Evolutionary conservation across 306 rosid species (phyloP), one percentile per base, ranked within the genome.

Genomic region (Prunus campanulata): DNA sequence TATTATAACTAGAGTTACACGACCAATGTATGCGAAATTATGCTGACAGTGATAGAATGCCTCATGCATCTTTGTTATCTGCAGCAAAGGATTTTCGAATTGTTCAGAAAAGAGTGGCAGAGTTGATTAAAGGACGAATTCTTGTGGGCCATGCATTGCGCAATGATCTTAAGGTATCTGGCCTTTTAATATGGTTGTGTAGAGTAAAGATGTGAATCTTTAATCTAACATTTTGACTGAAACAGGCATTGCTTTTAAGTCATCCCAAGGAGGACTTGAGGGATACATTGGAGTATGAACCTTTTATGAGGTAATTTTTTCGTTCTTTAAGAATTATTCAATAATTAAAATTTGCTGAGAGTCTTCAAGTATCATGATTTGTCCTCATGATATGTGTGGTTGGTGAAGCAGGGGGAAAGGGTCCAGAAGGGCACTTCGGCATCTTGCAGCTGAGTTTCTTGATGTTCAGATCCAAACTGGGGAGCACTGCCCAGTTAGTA

Each of bases 401-500:
- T 89, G 79, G 16, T 82, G 74, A 61, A 74, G 56, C 90, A 89
- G 98, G 77, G 86, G 84, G 64, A 84, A 85, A 70, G 85, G 87
- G 63, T 52, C 81, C 60, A 87, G 77, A 74, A 84, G 87, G 77
- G 93, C 97, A 12, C 93, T 92, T 50, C 90, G 92, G 59, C 96
- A 91, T 88, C 96, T 96, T 18, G 93, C 97, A 52, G 82, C 85
- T 0, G 93, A 91, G 84, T 79, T 83, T 88, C 98, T 92, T 49
- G 86, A 88, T 19, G 98, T 82, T 35, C 75, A 85, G 78, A 95
- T 95, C 82, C 99, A 95, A 83, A 80, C 86, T 52, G 96, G 97
- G 77, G 97, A 95, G 86, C 99, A 95, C 80, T 95, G 97, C 66
- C 93, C 97, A 60, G 97, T 95, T 77, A 88, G 97, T 87, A 79